Conservation (phyloP, 257 asterid species). For the Solanum tarijense region DNA sequence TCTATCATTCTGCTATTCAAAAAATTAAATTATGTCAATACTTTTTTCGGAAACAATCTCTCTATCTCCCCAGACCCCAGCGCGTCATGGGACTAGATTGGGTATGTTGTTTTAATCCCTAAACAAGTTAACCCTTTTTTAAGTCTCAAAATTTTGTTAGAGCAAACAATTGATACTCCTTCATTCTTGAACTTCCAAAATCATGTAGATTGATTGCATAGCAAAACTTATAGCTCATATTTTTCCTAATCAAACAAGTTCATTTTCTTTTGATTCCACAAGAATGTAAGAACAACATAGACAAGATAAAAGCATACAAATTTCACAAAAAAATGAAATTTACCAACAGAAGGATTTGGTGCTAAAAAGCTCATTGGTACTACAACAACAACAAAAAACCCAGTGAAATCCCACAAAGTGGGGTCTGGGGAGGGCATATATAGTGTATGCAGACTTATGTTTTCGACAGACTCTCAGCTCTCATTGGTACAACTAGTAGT, state of each 20-base stretch:
- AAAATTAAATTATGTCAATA: background rate
- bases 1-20: conserved; percentile 32
- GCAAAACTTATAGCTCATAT: background rate
- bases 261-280: background rate
- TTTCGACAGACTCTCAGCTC: background rate
- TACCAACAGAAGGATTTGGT: background rate
- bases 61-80: background rate
- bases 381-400: background rate
- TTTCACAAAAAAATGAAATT: background rate
- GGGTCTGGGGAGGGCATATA: background rate
- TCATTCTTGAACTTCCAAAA: conserved; percentile 5
- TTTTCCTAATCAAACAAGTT: background rate
- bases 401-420: background rate
- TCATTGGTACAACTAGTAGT: background rate
- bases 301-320: background rate
- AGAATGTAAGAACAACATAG: background rate
- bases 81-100: too few relatives aligned
- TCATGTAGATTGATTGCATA: background rate
- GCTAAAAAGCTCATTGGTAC: background rate
- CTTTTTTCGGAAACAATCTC: background rate
- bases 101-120: background rate
- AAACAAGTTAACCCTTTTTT: conserved; percentile 26
- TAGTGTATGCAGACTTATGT: background rate
- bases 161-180: conserved; percentile 16
- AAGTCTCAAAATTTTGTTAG: conserved; percentile 22